phyloP scores from a whole-genome alignment of 2,329 filamentous ascomycete species.

The Lecanicillium sp. region DNA sequence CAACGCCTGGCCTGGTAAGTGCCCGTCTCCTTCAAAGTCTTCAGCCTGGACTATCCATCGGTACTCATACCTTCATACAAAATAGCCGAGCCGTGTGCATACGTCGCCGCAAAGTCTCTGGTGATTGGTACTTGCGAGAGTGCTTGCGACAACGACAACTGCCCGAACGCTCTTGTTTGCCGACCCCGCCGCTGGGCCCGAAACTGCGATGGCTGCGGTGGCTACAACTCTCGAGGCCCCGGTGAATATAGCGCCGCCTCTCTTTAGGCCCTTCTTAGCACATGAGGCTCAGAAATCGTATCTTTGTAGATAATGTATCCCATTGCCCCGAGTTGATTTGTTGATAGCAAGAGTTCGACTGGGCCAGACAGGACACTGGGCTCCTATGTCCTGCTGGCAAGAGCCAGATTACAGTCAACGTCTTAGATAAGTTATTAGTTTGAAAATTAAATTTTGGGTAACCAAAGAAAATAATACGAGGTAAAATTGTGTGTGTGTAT shows the following conservation, averaged over 20 bases:
- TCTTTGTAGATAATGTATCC: background rate
- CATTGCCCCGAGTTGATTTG: background rate
- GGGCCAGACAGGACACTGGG: too few species aligned
- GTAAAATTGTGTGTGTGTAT: too few species aligned
- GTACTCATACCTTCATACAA: background rate
- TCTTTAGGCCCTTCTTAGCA: background rate
- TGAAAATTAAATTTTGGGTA: too few species aligned
- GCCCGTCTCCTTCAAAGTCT: background rate
- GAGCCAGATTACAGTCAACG: too few species aligned
- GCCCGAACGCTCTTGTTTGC: conserved; percentile 4
- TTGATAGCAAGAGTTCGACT: background rate
- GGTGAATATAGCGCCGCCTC: conserved; percentile 6
- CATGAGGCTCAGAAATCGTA: too few species aligned
- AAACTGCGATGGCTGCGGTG: conserved; percentile 7
- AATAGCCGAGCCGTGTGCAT: conserved; percentile 8
- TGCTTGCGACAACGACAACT: conserved; percentile 7
- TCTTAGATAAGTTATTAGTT: too few species aligned
- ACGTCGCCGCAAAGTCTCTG: conserved; percentile 6
- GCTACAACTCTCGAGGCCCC: conserved; percentile 1
- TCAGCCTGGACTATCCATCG: too few species aligned
- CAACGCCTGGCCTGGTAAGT: conserved; percentile 11
- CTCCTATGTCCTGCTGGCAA: too few species aligned
- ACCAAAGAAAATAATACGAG: too few species aligned
- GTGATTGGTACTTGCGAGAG: conserved; percentile 11
- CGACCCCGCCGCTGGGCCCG: conserved; percentile 9